Evolutionary conservation across 2,329 filamentous ascomycete species (phyloP), one percentile per base, ranked within the genome.

Genomic region (Fulvia fulva): DNA sequence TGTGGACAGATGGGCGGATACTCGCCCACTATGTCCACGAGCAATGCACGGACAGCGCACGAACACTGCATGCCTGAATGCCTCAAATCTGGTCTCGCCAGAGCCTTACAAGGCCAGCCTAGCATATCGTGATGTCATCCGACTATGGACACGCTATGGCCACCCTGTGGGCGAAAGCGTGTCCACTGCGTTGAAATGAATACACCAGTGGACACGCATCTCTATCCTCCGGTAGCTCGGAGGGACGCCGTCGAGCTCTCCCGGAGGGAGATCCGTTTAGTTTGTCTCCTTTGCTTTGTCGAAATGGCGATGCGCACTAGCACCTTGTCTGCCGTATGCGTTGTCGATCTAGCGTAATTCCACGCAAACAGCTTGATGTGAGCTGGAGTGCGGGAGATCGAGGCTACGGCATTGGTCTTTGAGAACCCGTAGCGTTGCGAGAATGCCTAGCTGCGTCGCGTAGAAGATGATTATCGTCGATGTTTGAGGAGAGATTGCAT

Each of bases 241-340:
- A 19, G n/a, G 12, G 26, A 26, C 47, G 25, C 23, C 11, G 47
- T 50, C 23, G 26, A 50, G 23, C 47, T 50, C 47, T 5, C 3
- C 2, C 19, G 25, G 25, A 50, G 26, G 47, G 9, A 50, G 46
- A 50, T 50, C 47, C 3, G 9, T 14, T 50, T 50, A 32, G 47
- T n/a, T 12, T 21, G 4, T n/a, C 47, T 50, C 26, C 23, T 9
- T 32, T 26, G 26, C 23, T n/a, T 50, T 9, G 11, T 50, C 30
- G 34, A n/a, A 23, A 52, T 53, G 55, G 55, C 50, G 34, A 45
- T 53, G 55, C 44, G 47, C 55, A 21, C 23, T 37, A 41, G 32
- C 28, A 53, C 54, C 43, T 23, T 55, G 52, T 57, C 47, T 58
- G 57, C 55, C 57, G 55, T 46, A 60, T 57, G 57, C 57, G 57